Conservation (phyloP, 2,329 filamentous ascomycete species). For the Alternaria novae-zelandiae region DNA sequence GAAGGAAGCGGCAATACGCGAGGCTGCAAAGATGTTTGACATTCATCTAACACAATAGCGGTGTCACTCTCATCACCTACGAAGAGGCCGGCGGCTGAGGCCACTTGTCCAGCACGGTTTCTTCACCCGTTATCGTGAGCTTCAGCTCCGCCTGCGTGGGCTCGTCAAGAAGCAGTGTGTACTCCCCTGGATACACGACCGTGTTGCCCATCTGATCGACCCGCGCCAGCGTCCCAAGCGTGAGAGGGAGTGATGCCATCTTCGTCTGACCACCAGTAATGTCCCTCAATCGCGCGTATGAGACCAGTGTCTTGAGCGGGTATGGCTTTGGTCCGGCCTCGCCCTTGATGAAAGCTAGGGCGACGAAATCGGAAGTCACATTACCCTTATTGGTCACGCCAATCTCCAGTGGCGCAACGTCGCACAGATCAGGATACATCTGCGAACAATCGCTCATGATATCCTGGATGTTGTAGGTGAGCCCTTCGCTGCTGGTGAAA, state of each 20-base stretch:
- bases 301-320: slow-evolving; percentile 60
- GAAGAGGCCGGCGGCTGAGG: slow-evolving; percentile 18
- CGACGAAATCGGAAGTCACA: slow-evolving; percentile 59
- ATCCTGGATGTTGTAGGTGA: slow-evolving; percentile 42
- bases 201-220: slow-evolving; percentile 59
- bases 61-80: not conserved
- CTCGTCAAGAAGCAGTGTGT: slow-evolving; percentile 40
- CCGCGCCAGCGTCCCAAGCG: slow-evolving; percentile 58
- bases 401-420: slow-evolving; percentile 46
- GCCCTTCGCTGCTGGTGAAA: not conserved
- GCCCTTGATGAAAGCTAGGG: slow-evolving; percentile 58
- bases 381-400: slow-evolving; percentile 58
- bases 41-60: not conserved
- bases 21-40: not conserved
- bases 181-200: slow-evolving; percentile 62
- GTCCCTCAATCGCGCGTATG: slow-evolving; percentile 56
- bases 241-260: slow-evolving; percentile 51
- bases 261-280: slow-evolving; percentile 43
- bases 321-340: slow-evolving; percentile 58
- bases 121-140: slow-evolving; percentile 57
- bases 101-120: slow-evolving; percentile 51
- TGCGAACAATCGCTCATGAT: slow-evolving; percentile 47
- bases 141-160: slow-evolving; percentile 47
- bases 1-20: not conserved
- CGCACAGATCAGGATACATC: slow-evolving; percentile 43